phyloP scores from a whole-genome alignment of 176 grass and related monocot genomes.

The Avena sativa region DNA sequence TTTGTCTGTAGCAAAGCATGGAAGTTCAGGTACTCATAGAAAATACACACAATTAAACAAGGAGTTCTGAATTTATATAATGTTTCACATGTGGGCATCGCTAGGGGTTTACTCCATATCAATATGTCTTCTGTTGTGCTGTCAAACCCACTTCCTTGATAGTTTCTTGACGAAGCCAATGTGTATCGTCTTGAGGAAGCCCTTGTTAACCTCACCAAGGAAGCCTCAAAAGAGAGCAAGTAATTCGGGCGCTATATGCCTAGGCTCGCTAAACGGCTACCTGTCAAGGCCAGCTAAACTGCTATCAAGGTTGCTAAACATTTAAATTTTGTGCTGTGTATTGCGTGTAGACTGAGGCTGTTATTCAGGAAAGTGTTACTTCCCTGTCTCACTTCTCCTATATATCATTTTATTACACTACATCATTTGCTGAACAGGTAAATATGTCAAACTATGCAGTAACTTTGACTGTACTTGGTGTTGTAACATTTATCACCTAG shows the following conservation, averaged over 20 bases:
- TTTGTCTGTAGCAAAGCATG: not conserved
- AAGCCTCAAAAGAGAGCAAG: conserved; percentile 15
- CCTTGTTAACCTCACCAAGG: not conserved
- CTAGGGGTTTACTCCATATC: conserved; percentile 9
- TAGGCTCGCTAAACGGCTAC: not conserved
- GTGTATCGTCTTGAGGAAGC: not conserved
- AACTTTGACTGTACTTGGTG: conserved; percentile 4
- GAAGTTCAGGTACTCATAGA: not conserved
- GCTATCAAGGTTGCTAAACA: conserved; percentile 1
- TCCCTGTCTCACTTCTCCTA: not conserved
- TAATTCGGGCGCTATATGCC: not conserved
- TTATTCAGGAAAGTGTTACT: conserved; percentile 17
- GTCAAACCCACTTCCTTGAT: conserved; percentile 6
- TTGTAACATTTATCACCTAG: conserved; percentile 1
- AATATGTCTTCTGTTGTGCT: not conserved
- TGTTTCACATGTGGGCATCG: not conserved
- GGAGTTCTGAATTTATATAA: not conserved
- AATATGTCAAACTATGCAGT: not conserved
- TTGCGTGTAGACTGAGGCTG: not conserved
- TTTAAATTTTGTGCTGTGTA: not conserved
- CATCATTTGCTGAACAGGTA: conserved; percentile 16
- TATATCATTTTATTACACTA: not conserved
- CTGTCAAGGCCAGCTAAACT: not conserved
- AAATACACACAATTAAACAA: conserved; percentile 1
- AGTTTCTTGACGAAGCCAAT: not conserved